phyloP scores from a whole-genome alignment of 352 stramenopile genomes.

The Phytophthora pseudosyringae region DNA sequence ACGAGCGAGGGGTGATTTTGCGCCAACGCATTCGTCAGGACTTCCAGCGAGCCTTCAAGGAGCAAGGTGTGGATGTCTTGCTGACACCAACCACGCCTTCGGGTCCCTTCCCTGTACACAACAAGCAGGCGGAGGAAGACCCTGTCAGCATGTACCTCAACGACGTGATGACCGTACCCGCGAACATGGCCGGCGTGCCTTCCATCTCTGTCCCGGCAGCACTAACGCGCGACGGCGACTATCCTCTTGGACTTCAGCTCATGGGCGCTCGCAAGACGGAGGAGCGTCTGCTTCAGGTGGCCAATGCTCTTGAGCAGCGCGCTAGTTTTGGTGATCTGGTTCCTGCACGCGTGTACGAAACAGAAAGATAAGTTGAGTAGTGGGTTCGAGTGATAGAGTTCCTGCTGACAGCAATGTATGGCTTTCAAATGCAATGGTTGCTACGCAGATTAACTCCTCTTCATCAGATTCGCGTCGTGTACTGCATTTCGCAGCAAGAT shows the following conservation, averaged over 20 bases:
- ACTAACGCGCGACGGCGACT: slow-evolving; percentile 56
- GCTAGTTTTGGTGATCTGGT: slow-evolving; percentile 54
- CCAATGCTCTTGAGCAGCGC: slow-evolving; percentile 66
- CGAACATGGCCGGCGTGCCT: slow-evolving; percentile 88
- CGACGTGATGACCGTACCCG: slow-evolving; percentile 93
- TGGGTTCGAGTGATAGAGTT: slow-evolving; percentile 17
- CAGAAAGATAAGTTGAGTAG: slow-evolving; percentile 25
- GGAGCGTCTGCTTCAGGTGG: slow-evolving; percentile 65
- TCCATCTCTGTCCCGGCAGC: slow-evolving; percentile 82
- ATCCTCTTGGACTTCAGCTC: slow-evolving; percentile 83
- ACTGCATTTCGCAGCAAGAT: too few species aligned
- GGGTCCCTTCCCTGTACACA: slow-evolving; percentile 72
- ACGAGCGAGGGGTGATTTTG: slow-evolving; percentile 85
- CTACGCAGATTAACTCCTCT: not conserved
- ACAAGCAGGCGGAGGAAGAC: slow-evolving; percentile 65
- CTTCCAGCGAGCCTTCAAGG: slow-evolving; percentile 64
- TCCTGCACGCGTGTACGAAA: slow-evolving; percentile 61
- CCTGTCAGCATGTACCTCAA: slow-evolving; percentile 91
- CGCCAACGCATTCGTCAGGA: slow-evolving; percentile 82
- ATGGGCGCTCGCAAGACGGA: slow-evolving; percentile 75
- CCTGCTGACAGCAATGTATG: not conserved
- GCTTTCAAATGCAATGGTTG: not conserved
- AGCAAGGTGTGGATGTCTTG: slow-evolving; percentile 81
- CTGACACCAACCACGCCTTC: slow-evolving; percentile 89
- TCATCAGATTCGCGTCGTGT: too few species aligned